Conservation (phyloP, 352 stramenopile genomes). For the Pythium utonaiense region DNA sequence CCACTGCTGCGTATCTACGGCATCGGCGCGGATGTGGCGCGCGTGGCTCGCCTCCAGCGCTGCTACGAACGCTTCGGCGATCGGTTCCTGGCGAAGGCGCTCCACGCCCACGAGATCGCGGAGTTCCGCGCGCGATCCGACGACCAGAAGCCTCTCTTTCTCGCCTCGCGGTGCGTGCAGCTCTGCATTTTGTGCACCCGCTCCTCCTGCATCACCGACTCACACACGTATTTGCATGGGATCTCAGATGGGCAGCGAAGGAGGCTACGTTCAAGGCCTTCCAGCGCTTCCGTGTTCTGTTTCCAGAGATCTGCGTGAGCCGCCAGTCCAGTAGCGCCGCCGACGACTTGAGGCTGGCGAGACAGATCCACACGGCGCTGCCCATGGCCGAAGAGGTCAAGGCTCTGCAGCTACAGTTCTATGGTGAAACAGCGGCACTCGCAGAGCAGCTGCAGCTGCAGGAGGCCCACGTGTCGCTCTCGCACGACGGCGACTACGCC, state of each 20-base stretch:
- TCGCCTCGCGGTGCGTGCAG: conserved; percentile 51
- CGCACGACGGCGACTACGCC: conserved; percentile 81
- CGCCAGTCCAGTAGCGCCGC: neutral
- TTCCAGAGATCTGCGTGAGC: conserved; percentile 60
- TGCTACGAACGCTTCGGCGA: conserved; percentile 56
- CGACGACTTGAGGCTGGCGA: neutral
- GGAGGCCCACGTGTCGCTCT: conserved; percentile 68
- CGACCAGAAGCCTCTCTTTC: conserved; percentile 40
- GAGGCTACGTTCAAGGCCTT: conserved; percentile 85
- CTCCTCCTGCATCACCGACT: neutral
- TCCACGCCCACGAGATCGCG: conserved; percentile 61
- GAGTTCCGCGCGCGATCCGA: conserved; percentile 48
- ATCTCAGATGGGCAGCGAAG: conserved; percentile 68
- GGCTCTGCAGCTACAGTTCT: conserved; percentile 51
- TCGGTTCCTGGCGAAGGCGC: conserved; percentile 54
- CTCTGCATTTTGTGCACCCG: neutral
- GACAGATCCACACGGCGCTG: conserved; percentile 27
- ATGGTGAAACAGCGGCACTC: conserved; percentile 48
- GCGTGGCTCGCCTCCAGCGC: conserved; percentile 48
- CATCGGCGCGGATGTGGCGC: conserved; percentile 71
- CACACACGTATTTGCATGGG: neutral
- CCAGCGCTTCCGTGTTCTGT: conserved; percentile 69
- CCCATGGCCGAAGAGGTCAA: conserved; percentile 30
- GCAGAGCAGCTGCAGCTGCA: conserved; percentile 52
- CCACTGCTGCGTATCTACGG: conserved; percentile 45